Percentiles rank a stretch among this genome's conserved stretches.
These are phyloP conservation scores for Ciborinia camelliae DNA, from an alignment of 2,329 filamentous ascomycete genomes.

Conservation along the genomic window DNA sequence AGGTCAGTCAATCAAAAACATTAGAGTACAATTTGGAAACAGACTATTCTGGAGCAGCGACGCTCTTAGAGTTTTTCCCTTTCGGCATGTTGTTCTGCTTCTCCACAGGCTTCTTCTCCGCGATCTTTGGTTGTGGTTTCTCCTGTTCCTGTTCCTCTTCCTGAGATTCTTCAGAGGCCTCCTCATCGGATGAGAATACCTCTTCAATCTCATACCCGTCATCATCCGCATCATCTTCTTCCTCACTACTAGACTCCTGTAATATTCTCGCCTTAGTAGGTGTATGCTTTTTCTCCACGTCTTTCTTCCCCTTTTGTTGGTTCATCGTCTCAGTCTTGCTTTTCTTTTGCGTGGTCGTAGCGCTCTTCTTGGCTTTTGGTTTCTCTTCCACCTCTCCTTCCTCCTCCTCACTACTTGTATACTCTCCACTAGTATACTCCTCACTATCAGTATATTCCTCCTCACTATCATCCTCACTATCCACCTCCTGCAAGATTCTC, in stretches of 20 bases:
- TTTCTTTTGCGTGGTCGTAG: neutral
- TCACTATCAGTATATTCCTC: slow-evolving; percentile 18
- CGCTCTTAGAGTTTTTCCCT: slow-evolving; percentile 7
- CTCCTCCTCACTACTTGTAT: slow-evolving; percentile 9
- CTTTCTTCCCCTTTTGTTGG: neutral
- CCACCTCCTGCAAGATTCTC: slow-evolving; percentile 15
- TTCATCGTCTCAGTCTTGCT: neutral
- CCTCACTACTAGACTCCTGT: slow-evolving; percentile 16
- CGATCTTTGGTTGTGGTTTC: slow-evolving; percentile 3
- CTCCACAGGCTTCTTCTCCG: neutral
- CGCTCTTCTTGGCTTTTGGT: neutral
- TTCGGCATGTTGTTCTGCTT: neutral
- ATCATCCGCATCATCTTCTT: slow-evolving; percentile 1
- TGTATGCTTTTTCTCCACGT: neutral
- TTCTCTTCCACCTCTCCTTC: slow-evolving; percentile 2
- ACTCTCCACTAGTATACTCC: slow-evolving; percentile 14
- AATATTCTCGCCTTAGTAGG: neutral
- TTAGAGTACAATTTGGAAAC: neutral
- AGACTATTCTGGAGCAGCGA: neutral
- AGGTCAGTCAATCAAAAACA: neutral
- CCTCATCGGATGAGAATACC: slow-evolving; percentile 12
- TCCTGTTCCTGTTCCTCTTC: neutral
- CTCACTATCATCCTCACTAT: slow-evolving; percentile 1
- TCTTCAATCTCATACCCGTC: slow-evolving; percentile 17
- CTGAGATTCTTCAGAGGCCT: neutral